Evolutionary conservation across 2,329 filamentous ascomycete genomes (phyloP).

Genomic region (Byssothecium circinans): DNA sequence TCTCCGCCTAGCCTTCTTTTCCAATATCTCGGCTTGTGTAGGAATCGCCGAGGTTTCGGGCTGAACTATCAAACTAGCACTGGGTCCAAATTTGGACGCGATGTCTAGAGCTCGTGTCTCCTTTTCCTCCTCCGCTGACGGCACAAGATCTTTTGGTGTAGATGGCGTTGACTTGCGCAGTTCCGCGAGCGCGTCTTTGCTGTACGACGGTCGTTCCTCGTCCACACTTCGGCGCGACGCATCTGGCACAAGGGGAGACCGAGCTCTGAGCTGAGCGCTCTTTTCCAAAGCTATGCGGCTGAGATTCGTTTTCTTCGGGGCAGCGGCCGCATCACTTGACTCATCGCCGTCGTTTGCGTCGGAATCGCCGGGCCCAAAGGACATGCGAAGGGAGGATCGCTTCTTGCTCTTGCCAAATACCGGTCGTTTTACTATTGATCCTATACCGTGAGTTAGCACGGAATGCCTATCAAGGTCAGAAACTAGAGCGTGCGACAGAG

Average conservation of each 20-base stretch:
- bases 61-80: conserved; percentile 39
- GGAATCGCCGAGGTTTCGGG: conserved; percentile 60
- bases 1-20: conserved; percentile 88
- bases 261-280: conserved; percentile 63
- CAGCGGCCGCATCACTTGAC: conserved; percentile 52
- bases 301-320: conserved; percentile 64
- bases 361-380: conserved; percentile 68
- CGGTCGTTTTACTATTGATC: conserved; percentile 59
- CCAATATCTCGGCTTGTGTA: conserved; percentile 80
- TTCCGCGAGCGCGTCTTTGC: conserved; percentile 81
- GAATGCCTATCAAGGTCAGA: conserved; percentile 40
- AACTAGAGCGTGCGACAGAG: conserved; percentile 25
- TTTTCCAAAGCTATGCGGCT: conserved; percentile 68
- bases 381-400: conserved; percentile 73
- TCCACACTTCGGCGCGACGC: conserved; percentile 55
- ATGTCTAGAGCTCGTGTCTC: conserved; percentile 51
- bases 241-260: conserved; percentile 51
- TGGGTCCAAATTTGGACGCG: conserved; percentile 59
- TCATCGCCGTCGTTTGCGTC: conserved; percentile 56
- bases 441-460: conserved; percentile 50
- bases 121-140: conserved; percentile 43
- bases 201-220: conserved; percentile 77
- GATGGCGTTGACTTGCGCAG: conserved; percentile 83
- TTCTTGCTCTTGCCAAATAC: conserved; percentile 60
- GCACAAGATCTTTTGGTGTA: conserved; percentile 67